These are phyloP conservation scores for Botrytis fabae DNA, from an alignment of 2,329 filamentous ascomycete genomes.

Conservation along the genomic window DNA sequence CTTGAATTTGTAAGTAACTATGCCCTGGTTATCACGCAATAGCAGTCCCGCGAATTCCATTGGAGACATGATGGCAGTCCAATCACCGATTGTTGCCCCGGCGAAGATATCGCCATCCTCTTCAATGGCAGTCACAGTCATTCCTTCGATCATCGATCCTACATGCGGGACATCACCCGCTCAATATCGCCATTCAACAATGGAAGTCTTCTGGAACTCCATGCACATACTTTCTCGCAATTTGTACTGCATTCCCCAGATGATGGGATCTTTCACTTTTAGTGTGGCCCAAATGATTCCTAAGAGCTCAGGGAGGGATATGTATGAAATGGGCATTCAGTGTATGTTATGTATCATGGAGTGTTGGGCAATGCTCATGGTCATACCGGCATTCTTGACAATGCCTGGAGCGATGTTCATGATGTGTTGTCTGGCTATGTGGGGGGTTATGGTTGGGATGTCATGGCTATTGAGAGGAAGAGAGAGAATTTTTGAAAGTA, in stretches of 20 bases:
- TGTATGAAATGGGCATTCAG: conserved; percentile 26
- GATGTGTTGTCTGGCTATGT: conserved; percentile 9
- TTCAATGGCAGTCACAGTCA: conserved; percentile 23
- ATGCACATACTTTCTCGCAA: conserved; percentile 25
- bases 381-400: conserved; percentile 24
- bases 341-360: conserved; percentile 24
- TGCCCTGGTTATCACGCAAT: conserved; percentile 24
- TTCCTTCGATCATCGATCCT: conserved; percentile 29
- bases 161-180: conserved; percentile 27
- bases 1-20: conserved; percentile 8
- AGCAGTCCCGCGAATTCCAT: conserved; percentile 8
- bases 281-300: conserved; percentile 1
- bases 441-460: conserved; percentile 15
- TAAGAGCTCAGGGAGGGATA: conserved; percentile 10
- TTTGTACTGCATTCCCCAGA: conserved; percentile 23
- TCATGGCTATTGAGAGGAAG: conserved; percentile 25
- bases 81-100: not conserved
- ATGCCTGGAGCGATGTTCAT: conserved; percentile 26
- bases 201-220: conserved; percentile 11
- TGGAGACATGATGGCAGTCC: conserved; percentile 15
- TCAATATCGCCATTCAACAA: conserved; percentile 20
- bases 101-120: not conserved
- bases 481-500: conserved; percentile 11
- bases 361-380: conserved; percentile 19
- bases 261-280: conserved; percentile 19